Percentiles rank a stretch among this genome's conserved stretches.
Evolutionary conservation across 2,329 filamentous ascomycete species (phyloP).

Genomic region (Fusarium sp.): DNA sequence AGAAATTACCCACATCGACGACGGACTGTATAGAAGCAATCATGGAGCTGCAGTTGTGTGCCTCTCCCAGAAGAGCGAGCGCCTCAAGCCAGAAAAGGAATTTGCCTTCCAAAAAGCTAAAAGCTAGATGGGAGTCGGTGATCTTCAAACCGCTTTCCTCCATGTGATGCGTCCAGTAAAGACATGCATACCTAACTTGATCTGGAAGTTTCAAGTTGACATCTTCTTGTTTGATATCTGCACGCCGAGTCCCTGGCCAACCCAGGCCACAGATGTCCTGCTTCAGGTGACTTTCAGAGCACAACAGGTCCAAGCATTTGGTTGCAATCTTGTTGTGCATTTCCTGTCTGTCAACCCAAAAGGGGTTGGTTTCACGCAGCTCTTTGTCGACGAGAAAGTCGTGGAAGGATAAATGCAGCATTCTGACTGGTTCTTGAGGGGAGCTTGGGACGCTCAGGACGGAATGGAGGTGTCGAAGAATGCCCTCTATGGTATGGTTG

Average conservation of each 20-base stretch:
- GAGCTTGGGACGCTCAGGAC: slow-evolving; percentile 3
- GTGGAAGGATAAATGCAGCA: slow-evolving; percentile 48
- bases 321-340: slow-evolving; percentile 48
- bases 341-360: slow-evolving; percentile 52
- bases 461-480: slow-evolving; percentile 33
- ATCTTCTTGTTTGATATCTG: background rate
- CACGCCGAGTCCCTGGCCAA: background rate
- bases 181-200: slow-evolving; percentile 55
- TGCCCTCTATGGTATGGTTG: slow-evolving; percentile 19
- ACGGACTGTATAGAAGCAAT: background rate
- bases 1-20: background rate
- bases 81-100: background rate
- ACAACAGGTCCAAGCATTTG: background rate
- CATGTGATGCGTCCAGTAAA: slow-evolving; percentile 48
- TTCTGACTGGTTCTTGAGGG: background rate
- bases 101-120: background rate
- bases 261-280: slow-evolving; percentile 11
- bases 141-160: background rate
- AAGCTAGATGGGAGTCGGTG: background rate
- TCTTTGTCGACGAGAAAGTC: slow-evolving; percentile 51
- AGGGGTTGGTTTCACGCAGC: slow-evolving; percentile 42
- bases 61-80: background rate
- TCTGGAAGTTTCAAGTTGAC: background rate
- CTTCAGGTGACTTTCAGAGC: background rate
- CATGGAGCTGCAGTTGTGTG: background rate